Base-by-base conservation (phyloP, 306 rosid genomes). In the Dryas octopetala region DNA sequence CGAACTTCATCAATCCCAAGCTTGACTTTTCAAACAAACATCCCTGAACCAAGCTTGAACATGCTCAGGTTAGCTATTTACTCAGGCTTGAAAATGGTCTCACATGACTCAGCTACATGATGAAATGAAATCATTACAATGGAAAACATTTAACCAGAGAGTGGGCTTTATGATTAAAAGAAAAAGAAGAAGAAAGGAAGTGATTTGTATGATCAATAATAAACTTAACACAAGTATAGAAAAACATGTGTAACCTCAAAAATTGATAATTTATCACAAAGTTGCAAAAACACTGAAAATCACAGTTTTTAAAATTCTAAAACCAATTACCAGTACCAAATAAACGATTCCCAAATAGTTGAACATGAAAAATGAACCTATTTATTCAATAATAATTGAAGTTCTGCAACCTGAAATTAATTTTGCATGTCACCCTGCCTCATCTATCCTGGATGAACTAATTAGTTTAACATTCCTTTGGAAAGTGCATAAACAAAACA, bases 171-270 rank as follows among this genome's bases (percentile, higher is more conserved):
- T 32, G 38, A 32, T 32, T 32, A 32, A 32, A 32, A 32, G 38
- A 32, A 32, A 32, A 32, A 32, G 3, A 32, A 32, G 38, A 32
- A 32, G 38, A 32, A 32, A 32, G 38, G 38, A 32, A 32, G 38
- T 32, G 38, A 32, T 32, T 8, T 46, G 49, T 46, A 46, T 4
- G 49, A 46, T 46, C 6, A 46, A 5, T 46, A 46, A 46, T 46
- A 46, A 46, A 46, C 49, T 5, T 5, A 46, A 5, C 49, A 46
- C 8, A 46, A 46, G 8, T 46, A 46, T 8, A 2, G 6, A 2
- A 32, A 32, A 32, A 32, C 38, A 46, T 46, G 4, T 8, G 9
- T 73, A 76, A 62, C 88, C 47, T 12, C 83, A 87, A 55, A 70
- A 43, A 46, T n/a, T 23, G 53, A 43, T 7, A 14, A 57, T 57